A percentile compares a stretch with the other conserved stretches of the same genome.
Evolutionary conservation across 83 land plant genomes (phyloP).

Genomic region (Picea abies): DNA sequence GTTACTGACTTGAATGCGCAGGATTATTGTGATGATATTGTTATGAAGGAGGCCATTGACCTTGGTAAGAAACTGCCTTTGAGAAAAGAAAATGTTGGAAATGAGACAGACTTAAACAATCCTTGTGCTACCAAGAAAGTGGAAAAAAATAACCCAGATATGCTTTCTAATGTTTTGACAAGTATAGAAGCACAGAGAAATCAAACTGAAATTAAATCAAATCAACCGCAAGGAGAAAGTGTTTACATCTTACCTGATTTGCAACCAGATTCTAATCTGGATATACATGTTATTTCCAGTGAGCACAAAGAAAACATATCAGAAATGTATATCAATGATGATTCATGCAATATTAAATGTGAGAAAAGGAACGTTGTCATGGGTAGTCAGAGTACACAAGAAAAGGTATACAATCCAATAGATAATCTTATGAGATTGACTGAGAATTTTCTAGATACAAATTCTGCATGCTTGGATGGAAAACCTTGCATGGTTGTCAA

Average conservation of each 20-base stretch:
- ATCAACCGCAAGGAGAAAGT: not conserved
- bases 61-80: not conserved
- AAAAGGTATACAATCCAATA: too few relatives aligned
- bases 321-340: too few relatives aligned
- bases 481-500: too few relatives aligned
- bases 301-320: too few relatives aligned
- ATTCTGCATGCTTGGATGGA: too few relatives aligned
- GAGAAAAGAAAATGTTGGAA: not conserved
- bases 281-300: not conserved
- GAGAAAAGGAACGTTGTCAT: too few relatives aligned
- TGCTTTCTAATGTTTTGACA: not conserved
- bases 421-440: too few relatives aligned
- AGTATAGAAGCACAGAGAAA: not conserved
- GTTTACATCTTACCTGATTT: not conserved
- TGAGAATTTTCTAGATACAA: too few relatives aligned
- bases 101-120: slow-evolving; percentile 3
- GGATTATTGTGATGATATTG: not conserved
- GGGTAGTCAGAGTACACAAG: too few relatives aligned
- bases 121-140: not conserved
- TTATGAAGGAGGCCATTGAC: not conserved
- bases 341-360: too few relatives aligned
- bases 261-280: not conserved
- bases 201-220: not conserved
- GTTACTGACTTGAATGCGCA: not conserved
- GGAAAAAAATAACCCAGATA: not conserved